A percentile compares a stretch with the other conserved stretches of the same genome.
These are phyloP conservation scores for Lipomyces mesembrius DNA, from an alignment of 805 yeast genomes.

Conservation along the genomic window DNA sequence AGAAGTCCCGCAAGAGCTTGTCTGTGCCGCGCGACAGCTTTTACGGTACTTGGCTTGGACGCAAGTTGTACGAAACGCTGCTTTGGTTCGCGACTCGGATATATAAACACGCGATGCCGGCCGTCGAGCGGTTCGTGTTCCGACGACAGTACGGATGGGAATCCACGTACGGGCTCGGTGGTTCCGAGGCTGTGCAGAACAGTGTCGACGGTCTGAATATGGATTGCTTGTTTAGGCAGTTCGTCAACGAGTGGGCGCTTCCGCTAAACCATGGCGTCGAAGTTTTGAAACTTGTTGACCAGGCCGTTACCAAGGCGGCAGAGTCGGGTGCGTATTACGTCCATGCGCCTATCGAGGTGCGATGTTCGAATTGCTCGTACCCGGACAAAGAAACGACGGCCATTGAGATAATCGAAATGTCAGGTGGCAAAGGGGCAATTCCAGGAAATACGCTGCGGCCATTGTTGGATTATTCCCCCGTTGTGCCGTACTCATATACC, in stretches of 20 bases:
- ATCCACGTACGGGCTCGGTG: constrained; percentile 62
- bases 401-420: constrained; percentile 22
- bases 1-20: constrained; percentile 67
- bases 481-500: constrained; percentile 55
- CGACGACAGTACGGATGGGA: constrained; percentile 78
- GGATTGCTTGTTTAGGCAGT: constrained; percentile 95
- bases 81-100: constrained; percentile 79
- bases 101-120: constrained; percentile 78
- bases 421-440: constrained; percentile 62
- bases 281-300: constrained; percentile 55
- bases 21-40: constrained; percentile 73
- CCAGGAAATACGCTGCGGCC: constrained; percentile 86
- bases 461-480: constrained; percentile 78
- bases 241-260: constrained; percentile 96
- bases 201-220: constrained; percentile 88
- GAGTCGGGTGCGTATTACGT: constrained; percentile 69
- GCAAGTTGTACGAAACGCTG: constrained; percentile 77
- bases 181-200: constrained; percentile 69
- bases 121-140: constrained; percentile 83
- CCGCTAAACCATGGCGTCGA: constrained; percentile 57
- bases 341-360: constrained; percentile 93
- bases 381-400: constrained; percentile 37
- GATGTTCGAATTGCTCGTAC: constrained; percentile 78
- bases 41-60: constrained; percentile 82
- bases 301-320: constrained; percentile 65